Conservation (phyloP, 2,329 filamentous ascomycete species). For the Fusarium sp. region DNA sequence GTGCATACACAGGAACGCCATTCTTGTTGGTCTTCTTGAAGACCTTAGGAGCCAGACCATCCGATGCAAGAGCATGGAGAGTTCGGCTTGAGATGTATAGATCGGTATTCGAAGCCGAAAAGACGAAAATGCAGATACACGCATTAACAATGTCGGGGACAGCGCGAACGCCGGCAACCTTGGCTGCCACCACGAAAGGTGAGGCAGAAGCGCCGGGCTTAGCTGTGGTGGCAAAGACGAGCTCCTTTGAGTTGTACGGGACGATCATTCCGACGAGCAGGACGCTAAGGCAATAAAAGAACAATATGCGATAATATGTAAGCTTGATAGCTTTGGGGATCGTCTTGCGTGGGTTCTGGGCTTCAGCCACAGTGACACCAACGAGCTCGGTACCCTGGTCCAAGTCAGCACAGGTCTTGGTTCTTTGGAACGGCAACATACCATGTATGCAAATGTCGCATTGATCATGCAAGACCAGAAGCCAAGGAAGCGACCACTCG, state of each 20-base stretch:
- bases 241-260: background rate
- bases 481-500: slow-evolving; percentile 57
- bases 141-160: slow-evolving; percentile 46
- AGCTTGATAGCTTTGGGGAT: background rate
- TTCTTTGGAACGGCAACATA: too few relatives aligned
- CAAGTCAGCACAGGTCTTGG: too few relatives aligned
- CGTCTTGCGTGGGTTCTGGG: background rate
- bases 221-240: background rate
- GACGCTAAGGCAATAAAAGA: background rate
- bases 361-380: background rate
- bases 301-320: background rate
- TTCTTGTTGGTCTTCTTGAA: slow-evolving; percentile 51
- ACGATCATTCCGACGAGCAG: background rate
- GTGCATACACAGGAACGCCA: slow-evolving; percentile 60
- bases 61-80: slow-evolving; percentile 53
- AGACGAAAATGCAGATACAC: slow-evolving; percentile 41
- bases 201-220: slow-evolving; percentile 29
- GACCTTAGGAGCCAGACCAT: slow-evolving; percentile 55
- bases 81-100: slow-evolving; percentile 59
- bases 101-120: slow-evolving; percentile 42
- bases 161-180: slow-evolving; percentile 33
- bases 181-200: slow-evolving; percentile 46
- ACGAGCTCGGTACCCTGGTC: background rate
- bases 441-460: slow-evolving; percentile 55
- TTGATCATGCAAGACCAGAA: slow-evolving; percentile 58